phyloP scores from a whole-genome alignment of 495 filamentous ascomycete species.

The Stereocaulon alpinum region DNA sequence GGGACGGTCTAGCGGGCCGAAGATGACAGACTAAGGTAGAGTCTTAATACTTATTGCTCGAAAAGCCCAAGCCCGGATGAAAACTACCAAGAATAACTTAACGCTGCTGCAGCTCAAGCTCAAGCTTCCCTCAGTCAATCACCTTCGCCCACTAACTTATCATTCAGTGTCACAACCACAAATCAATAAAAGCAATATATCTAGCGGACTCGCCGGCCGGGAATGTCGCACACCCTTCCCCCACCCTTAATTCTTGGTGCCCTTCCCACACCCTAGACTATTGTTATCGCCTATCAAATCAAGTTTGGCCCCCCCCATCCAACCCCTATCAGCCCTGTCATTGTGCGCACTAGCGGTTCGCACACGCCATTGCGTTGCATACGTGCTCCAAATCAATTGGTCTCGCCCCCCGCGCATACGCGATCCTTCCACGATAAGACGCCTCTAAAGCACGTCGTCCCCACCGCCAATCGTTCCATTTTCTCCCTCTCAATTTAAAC shows the following conservation, averaged over 20 bases:
- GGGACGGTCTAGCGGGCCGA: background rate
- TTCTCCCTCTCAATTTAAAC: too few relatives aligned
- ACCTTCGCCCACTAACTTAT: too few relatives aligned
- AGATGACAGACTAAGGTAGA: too few relatives aligned
- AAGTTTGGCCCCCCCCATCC: background rate
- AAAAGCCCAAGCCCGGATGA: background rate
- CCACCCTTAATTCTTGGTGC: background rate
- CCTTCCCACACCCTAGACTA: background rate
- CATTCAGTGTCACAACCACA: background rate
- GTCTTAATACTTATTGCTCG: too few relatives aligned
- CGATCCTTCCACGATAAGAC: background rate
- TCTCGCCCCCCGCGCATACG: background rate
- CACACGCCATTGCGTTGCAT: background rate
- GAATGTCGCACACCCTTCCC: background rate
- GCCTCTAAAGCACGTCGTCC: background rate
- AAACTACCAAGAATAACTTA: background rate
- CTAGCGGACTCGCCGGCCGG: background rate
- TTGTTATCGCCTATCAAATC: background rate
- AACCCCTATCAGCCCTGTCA: background rate
- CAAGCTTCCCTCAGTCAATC: background rate
- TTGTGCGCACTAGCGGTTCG: background rate
- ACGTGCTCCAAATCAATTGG: background rate
- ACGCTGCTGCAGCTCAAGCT: background rate
- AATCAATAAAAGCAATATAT: background rate
- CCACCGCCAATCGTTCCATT: too few relatives aligned